Conservation (phyloP, 352 stramenopile species). For the Elongisporangium anandrum region DNA sequence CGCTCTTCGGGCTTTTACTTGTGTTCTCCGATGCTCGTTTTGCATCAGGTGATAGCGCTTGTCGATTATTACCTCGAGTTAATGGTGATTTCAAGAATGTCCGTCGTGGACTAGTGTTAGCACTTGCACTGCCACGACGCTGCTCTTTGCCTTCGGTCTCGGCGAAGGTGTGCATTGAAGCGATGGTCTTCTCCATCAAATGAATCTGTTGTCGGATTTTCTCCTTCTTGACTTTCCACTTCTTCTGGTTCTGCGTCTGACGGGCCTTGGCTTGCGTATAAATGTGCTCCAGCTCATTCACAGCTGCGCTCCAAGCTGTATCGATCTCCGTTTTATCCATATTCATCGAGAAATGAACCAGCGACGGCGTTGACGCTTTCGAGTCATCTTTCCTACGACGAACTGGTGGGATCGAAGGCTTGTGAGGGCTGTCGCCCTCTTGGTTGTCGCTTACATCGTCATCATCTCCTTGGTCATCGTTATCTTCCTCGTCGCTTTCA, state of each 20-base stretch:
- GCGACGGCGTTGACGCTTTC: conserved; percentile 1
- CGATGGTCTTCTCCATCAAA: conserved; percentile 64
- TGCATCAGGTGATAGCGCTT: conserved; percentile 8
- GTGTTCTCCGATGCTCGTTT: not conserved
- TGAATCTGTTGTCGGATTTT: conserved; percentile 68
- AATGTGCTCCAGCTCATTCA: conserved; percentile 44
- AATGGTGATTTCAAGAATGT: conserved; percentile 11
- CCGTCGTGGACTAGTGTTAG: conserved; percentile 15
- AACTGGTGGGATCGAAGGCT: not conserved
- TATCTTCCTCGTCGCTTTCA: conserved; percentile 18
- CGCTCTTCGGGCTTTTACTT: not conserved
- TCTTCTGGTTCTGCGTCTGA: conserved; percentile 32
- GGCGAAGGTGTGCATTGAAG: conserved; percentile 54
- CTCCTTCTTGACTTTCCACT: conserved; percentile 56
- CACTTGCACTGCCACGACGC: conserved; percentile 27
- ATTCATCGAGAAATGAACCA: conserved; percentile 27
- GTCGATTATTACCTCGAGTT: not conserved
- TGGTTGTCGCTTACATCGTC: conserved; percentile 1
- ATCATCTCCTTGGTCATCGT: conserved; percentile 10
- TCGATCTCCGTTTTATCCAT: conserved; percentile 60
- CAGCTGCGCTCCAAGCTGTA: conserved; percentile 36
- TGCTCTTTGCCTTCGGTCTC: conserved; percentile 42
- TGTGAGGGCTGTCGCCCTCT: conserved; percentile 7
- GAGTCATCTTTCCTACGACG: not conserved
- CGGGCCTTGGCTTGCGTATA: conserved; percentile 46